These are phyloP conservation scores for Endoconidiophora laricicola DNA, from an alignment of 2,329 filamentous ascomycete species.

Conservation along the genomic window DNA sequence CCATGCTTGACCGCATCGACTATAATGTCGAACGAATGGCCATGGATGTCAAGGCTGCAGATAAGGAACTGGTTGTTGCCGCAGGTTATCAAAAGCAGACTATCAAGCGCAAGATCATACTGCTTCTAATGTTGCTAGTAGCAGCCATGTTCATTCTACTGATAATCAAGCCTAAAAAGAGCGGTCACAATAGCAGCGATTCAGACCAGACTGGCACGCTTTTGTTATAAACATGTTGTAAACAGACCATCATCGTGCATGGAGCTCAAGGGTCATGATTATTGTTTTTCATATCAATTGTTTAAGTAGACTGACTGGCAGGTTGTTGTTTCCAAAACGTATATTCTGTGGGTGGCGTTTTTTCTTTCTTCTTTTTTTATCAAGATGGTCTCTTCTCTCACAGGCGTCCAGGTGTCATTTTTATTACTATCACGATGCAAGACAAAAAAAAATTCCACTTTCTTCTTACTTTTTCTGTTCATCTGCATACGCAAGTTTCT, in stretches of 20 bases:
- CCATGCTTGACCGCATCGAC: conserved; percentile 84
- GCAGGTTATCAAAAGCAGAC: conserved; percentile 77
- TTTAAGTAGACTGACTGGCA: too few species aligned
- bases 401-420: background rate
- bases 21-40: conserved; percentile 96
- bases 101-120: conserved; percentile 82
- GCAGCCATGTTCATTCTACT: conserved; percentile 75
- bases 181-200: conserved; percentile 10
- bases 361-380: background rate
- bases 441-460: too few species aligned
- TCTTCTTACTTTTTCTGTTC: background rate
- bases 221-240: too few species aligned
- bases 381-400: background rate
- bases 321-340: too few species aligned
- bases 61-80: conserved; percentile 79
- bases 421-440: too few species aligned
- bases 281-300: background rate
- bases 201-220: too few species aligned
- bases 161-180: conserved; percentile 57
- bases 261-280: background rate
- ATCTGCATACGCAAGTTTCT: too few species aligned
- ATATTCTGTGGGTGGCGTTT: too few species aligned
- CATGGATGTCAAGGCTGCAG: conserved; percentile 80
- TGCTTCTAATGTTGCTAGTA: conserved; percentile 72
- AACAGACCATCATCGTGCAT: too few species aligned